Conservation (phyloP, 106 monocot genomes). For the Allium sativum region DNA sequence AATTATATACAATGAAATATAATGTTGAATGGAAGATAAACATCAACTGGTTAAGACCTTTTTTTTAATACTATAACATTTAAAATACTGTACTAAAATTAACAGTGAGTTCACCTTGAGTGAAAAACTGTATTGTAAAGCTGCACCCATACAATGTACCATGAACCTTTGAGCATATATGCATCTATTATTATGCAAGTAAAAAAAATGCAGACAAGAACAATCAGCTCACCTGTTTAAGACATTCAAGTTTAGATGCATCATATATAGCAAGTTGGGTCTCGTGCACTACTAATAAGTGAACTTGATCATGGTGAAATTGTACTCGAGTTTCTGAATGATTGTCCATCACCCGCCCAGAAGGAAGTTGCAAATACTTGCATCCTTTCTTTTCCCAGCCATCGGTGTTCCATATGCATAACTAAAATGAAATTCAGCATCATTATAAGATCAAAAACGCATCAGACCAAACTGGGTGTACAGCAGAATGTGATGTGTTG, state of each 20-base stretch:
- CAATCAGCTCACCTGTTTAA: slow-evolving; percentile 24
- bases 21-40: too few species aligned
- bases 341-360: slow-evolving; percentile 11
- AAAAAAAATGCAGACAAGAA: not conserved
- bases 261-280: slow-evolving; percentile 31
- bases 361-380: slow-evolving; percentile 22
- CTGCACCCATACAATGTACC: too few species aligned
- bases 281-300: slow-evolving; percentile 30
- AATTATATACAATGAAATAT: too few species aligned
- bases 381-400: slow-evolving; percentile 23
- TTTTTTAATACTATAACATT: too few species aligned
- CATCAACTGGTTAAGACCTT: too few species aligned
- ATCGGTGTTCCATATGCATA: slow-evolving; percentile 32
- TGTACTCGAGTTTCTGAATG: slow-evolving; percentile 28
- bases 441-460: not conserved
- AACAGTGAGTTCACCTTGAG: too few species aligned
- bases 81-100: too few species aligned
- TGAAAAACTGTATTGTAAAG: not conserved
- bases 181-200: not conserved
- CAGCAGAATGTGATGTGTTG: too few species aligned
- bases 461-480: too few species aligned
- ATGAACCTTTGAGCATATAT: not conserved
- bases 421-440: not conserved
- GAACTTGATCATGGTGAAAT: slow-evolving; percentile 32
- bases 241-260: slow-evolving; percentile 29